Evolutionary conservation across 257 asterid genomes (phyloP).

Genomic region (Lycium ferocissimum): DNA sequence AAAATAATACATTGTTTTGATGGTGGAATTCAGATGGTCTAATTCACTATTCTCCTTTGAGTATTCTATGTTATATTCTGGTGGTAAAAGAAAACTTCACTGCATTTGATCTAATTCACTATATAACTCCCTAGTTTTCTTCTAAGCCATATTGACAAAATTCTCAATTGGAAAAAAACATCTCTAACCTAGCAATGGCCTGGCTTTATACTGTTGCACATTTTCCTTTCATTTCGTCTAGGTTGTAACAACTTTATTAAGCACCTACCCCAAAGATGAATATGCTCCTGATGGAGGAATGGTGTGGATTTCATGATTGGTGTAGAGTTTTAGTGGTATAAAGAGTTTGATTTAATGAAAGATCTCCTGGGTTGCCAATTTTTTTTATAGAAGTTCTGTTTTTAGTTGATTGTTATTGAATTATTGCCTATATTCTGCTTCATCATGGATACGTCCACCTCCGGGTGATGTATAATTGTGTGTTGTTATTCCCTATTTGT

Average conservation of each 20-base stretch:
- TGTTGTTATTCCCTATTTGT: no score
- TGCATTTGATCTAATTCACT: slow-evolving; percentile 5
- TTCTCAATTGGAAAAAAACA: not conserved
- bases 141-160: not conserved
- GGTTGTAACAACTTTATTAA: slow-evolving; percentile 64
- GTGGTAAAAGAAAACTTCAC: slow-evolving; percentile 14
- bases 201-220: not conserved
- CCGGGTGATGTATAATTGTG: no score
- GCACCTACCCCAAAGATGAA: slow-evolving; percentile 83
- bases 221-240: slow-evolving; percentile 42
- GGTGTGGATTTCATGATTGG: slow-evolving; percentile 96
- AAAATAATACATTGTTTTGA: not conserved
- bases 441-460: no score
- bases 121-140: not conserved
- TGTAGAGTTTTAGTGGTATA: no score
- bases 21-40: not conserved
- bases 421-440: no score
- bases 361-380: no score
- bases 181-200: slow-evolving; percentile 25
- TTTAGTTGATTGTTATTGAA: no score
- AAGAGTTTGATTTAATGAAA: no score
- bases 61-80: not conserved
- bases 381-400: no score
- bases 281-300: slow-evolving; percentile 91
- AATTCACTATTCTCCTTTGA: slow-evolving; percentile 12